These are phyloP conservation scores for Ambrosia trifida DNA, from an alignment of 129 eudicot genomes.

Conservation along the genomic window DNA sequence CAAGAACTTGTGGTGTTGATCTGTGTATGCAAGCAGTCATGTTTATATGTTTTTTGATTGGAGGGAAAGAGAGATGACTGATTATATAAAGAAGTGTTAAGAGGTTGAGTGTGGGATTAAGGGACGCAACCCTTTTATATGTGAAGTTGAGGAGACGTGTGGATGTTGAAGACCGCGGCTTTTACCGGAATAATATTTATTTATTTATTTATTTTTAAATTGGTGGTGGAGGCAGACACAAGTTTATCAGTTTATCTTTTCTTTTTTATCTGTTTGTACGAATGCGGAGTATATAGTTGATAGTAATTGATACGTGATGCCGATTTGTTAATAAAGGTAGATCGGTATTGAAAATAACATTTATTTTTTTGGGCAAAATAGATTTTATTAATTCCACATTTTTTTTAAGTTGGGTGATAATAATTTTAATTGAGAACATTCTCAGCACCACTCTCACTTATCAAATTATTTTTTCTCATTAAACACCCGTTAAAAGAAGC, in stretches of 20 bases:
- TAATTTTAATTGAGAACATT: too few species aligned
- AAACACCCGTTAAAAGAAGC: too few species aligned
- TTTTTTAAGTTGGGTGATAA: too few species aligned
- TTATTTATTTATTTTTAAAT: neutral
- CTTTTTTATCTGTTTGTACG: neutral
- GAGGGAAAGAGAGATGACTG: conserved; percentile 30
- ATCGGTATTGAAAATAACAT: too few species aligned
- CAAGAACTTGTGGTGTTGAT: conserved; percentile 43
- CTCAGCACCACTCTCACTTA: too few species aligned
- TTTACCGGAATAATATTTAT: conserved; percentile 11
- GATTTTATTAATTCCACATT: too few species aligned
- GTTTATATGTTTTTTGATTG: neutral
- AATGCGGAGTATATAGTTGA: neutral
- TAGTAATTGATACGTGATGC: too few species aligned
- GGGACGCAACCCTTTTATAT: conserved; percentile 25
- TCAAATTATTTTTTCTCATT: too few species aligned
- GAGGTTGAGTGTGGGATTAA: conserved; percentile 17
- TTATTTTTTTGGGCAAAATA: too few species aligned
- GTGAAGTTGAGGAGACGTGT: conserved; percentile 26
- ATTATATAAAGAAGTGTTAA: conserved; percentile 1
- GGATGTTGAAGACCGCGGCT: conserved; percentile 15
- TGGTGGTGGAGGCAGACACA: neutral
- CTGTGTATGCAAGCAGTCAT: conserved; percentile 73
- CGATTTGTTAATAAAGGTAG: too few species aligned
- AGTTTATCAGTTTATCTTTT: too few species aligned